Evolutionary conservation across 2,329 filamentous ascomycete species (phyloP).

Genomic region (Phyllosticta paracitricarpa): DNA sequence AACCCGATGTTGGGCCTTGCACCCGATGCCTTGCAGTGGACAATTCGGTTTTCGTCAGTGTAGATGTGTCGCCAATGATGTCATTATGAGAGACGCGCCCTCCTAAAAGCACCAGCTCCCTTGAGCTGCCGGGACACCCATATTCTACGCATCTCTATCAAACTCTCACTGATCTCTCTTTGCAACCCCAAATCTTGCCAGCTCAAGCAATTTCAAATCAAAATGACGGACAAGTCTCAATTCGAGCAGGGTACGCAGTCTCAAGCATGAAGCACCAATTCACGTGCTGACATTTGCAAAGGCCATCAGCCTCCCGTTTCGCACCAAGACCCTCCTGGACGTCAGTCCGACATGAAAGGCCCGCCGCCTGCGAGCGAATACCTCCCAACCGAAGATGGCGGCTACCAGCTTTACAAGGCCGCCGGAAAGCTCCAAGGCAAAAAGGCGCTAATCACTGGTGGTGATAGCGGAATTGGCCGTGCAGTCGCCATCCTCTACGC

Average conservation of each 20-base stretch:
- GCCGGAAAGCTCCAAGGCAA: conserved; percentile 67
- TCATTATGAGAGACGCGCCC: background rate
- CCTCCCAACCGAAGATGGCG: conserved; percentile 57
- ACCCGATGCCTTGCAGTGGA: background rate
- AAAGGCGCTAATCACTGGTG: conserved; percentile 70
- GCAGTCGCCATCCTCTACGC: conserved; percentile 68
- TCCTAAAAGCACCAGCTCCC: background rate
- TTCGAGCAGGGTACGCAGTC: conserved; percentile 3
- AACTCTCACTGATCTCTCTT: background rate
- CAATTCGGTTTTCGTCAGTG: background rate
- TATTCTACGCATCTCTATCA: background rate
- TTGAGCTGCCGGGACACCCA: background rate
- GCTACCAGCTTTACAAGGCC: conserved; percentile 60
- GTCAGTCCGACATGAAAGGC: conserved; percentile 45
- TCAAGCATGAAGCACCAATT: no score
- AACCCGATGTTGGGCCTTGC: background rate
- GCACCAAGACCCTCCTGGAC: conserved; percentile 43
- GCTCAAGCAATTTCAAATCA: background rate
- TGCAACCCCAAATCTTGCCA: background rate
- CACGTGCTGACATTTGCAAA: background rate
- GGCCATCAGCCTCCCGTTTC: conserved; percentile 11
- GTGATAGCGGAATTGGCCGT: conserved; percentile 70
- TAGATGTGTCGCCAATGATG: background rate
- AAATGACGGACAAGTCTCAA: conserved; percentile 1
- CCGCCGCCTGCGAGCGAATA: conserved; percentile 52